These are phyloP conservation scores for Austroboletus novae-zelandiae DNA, from an alignment of 1,284 basidiomycete genomes.

Conservation along the genomic window DNA sequence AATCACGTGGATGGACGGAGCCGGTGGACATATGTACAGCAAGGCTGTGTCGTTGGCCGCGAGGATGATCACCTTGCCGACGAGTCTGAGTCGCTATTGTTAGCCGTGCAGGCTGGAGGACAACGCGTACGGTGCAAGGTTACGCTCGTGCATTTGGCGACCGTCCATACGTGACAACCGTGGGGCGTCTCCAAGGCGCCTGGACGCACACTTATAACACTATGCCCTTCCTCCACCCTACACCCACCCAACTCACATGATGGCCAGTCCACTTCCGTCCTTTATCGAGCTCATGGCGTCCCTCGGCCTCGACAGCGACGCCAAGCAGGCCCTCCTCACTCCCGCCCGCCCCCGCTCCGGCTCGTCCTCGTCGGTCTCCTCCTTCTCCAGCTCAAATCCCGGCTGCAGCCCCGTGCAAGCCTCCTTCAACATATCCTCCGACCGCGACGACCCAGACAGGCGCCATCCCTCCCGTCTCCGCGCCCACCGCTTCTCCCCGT, in stretches of 20 bases:
- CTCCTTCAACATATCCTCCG: constrained; percentile 39
- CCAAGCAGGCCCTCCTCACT: constrained; percentile 16
- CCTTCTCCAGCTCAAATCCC: constrained; percentile 26
- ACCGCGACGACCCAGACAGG: constrained; percentile 39
- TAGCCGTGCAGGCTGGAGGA: constrained; percentile 34
- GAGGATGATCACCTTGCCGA: constrained; percentile 35
- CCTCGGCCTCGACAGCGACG: constrained; percentile 59
- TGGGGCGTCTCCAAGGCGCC: constrained; percentile 36
- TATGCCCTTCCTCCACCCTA: constrained; percentile 15
- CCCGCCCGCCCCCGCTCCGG: constrained; percentile 30
- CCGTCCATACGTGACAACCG: constrained; percentile 36
- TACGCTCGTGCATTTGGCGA: constrained; percentile 44
- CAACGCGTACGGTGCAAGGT: constrained; percentile 35
- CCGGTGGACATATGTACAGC: constrained; percentile 9
- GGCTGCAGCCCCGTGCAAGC: constrained; percentile 31
- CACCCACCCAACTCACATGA: constrained; percentile 31
- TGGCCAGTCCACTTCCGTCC: constrained; percentile 68
- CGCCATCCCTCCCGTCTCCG: constrained; percentile 38
- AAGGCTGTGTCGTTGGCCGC: constrained; percentile 23
- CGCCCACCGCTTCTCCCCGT: constrained; percentile 61
- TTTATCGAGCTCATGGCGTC: constrained; percentile 82
- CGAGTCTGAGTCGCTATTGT: constrained; percentile 32
- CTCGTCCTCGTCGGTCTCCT: constrained; percentile 34
- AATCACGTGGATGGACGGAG: constrained; percentile 8
- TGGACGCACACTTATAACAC: constrained; percentile 26